Base-by-base conservation (phyloP, 2,329 filamentous ascomycete genomes). In the Phialophora macrospora region DNA sequence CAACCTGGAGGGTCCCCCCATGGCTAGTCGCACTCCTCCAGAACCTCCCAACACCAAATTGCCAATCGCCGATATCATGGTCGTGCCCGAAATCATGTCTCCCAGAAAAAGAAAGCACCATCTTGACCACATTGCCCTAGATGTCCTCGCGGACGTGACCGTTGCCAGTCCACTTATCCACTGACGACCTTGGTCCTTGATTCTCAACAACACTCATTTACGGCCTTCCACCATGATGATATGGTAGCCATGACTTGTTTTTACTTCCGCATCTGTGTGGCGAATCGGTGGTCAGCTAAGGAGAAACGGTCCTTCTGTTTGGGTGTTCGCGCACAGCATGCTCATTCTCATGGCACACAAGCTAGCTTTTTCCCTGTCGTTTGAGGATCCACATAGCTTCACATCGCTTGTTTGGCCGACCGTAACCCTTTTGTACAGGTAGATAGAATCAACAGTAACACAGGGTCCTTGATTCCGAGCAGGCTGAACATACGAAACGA, bases 191-290 rank as follows among this genome's bases (percentile, higher is more conserved):
- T 20, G 12, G 26, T 59, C 57, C 44, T 54, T 55, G 22, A 48
- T 62, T 57, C 51, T 44, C n/a, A 20, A 32, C 24, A 41, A n/a
- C 55, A 64, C 44, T 74, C 68, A 87, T 75, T 87, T 88, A 74
- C 87, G 79, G 57, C 86, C 87, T 73, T 89, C 87, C 2, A 89
- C 85, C 86, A 89, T 89, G 60, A 89, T 82, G 69, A 89, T 84
- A 76, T 89, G 87, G 78, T 89, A 89, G n/a, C 87, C 87, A 76
- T 87, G 84, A 14, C 80, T 80, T 8, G 87, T 88, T 79, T 87
- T 89, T 54, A 83, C 83, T 76, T 89, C 87, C 1, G 76, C 85
- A 75, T 82, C 85, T 69, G 55, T 65, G 49, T 34, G 20, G 32
- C 26, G 28, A 55, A 34, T 12, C 26, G 14, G 12, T 54, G 65